A percentile compares a stretch with the other conserved stretches of the same genome.
Evolutionary conservation across 2,329 filamentous ascomycete genomes (phyloP).

Genomic region (Penicillium sclerotiorum): DNA sequence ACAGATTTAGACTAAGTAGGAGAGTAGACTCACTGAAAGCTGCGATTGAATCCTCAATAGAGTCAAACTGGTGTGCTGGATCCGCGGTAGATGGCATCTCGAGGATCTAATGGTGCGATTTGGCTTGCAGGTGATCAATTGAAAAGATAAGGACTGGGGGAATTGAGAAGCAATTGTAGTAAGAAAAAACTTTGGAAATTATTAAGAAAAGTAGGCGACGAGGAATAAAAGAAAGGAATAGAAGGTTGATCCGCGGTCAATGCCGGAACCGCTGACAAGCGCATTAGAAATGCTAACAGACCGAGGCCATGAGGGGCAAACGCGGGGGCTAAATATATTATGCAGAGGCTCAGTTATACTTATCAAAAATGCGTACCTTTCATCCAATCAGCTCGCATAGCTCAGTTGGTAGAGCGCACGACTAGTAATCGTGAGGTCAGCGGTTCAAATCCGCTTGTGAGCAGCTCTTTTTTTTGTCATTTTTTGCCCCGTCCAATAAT

Average conservation of each 20-base stretch:
- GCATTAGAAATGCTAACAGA: slow-evolving; percentile 30
- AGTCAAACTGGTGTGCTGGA: slow-evolving; percentile 40
- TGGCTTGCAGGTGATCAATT: slow-evolving; percentile 17
- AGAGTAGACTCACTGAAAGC: slow-evolving; percentile 42
- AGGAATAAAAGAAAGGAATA: background rate
- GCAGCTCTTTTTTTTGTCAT: too few species aligned
- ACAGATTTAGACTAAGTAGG: background rate
- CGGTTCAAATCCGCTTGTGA: too few species aligned
- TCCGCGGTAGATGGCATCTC: slow-evolving; percentile 41
- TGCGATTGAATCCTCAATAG: slow-evolving; percentile 45
- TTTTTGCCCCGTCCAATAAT: too few species aligned
- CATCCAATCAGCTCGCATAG: too few species aligned
- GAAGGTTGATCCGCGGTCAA: slow-evolving; percentile 6
- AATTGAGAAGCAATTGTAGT: background rate
- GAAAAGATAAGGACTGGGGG: too few species aligned
- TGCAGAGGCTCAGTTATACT: too few species aligned
- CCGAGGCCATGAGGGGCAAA: slow-evolving; percentile 3
- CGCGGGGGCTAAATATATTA: too few species aligned
- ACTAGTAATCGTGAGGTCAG: too few species aligned
- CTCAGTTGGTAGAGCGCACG: too few species aligned
- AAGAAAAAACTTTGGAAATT: background rate
- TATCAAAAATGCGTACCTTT: too few species aligned
- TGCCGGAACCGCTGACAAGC: slow-evolving; percentile 25
- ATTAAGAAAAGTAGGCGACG: background rate
- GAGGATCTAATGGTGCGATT: slow-evolving; percentile 5